phyloP scores from a whole-genome alignment of 352 stramenopile species.

The Globisporangium megalacanthum region DNA sequence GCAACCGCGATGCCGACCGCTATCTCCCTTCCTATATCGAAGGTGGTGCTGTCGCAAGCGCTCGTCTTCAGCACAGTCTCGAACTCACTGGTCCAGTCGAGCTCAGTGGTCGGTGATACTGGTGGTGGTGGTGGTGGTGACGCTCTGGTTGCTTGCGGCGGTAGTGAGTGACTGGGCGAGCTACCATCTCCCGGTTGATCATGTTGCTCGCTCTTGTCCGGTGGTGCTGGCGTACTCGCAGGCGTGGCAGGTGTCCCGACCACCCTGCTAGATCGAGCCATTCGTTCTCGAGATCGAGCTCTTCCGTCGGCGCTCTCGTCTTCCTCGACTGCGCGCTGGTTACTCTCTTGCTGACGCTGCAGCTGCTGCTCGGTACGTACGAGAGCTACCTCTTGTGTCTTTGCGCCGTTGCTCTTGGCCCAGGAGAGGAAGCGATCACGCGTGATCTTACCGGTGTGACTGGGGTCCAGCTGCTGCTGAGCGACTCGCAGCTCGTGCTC shows the following conservation, averaged over 20 bases:
- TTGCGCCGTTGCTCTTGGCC: constrained; percentile 33
- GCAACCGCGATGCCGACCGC: constrained; percentile 20
- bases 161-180: not conserved
- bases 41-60: not conserved
- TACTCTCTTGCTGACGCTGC: not conserved
- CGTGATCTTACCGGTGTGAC: constrained; percentile 29
- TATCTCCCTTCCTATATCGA: not conserved
- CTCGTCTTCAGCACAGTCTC: not conserved
- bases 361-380: not conserved
- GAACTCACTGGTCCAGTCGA: constrained; percentile 9
- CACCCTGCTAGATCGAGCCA: not conserved
- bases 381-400: constrained; percentile 21
- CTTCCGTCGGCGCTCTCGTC: not conserved
- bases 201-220: not conserved
- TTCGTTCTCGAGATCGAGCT: not conserved
- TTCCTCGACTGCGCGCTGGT: not conserved
- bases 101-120: not conserved
- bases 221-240: not conserved
- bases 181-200: not conserved
- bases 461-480: constrained; percentile 51
- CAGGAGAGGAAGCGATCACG: constrained; percentile 34
- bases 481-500: constrained; percentile 31
- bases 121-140: not conserved
- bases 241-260: not conserved
- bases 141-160: too few species aligned